Percentiles rank a stretch among this genome's conserved stretches.
Conservation (phyloP, 371 early-diverging fungal species). For the Circinella umbellata region DNA sequence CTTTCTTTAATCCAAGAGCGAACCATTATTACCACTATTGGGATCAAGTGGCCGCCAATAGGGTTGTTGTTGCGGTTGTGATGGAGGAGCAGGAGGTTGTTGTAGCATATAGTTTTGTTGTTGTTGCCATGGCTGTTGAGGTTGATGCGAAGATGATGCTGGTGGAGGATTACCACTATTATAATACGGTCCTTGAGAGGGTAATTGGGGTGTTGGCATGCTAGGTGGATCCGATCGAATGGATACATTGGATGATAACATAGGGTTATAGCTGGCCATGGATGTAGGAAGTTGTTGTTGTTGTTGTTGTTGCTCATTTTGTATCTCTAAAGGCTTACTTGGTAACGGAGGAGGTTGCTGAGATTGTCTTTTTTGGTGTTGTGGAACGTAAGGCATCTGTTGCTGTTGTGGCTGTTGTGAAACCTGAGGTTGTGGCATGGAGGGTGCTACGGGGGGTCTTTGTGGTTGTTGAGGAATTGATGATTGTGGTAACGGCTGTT, state of each 20-base stretch:
- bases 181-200: neutral
- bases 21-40: neutral
- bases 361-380: neutral
- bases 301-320: slow-evolving; percentile 7
- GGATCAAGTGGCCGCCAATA: neutral
- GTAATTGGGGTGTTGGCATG: neutral
- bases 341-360: slow-evolving; percentile 16
- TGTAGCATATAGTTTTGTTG: slow-evolving; percentile 17
- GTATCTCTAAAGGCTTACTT: slow-evolving; percentile 12
- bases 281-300: slow-evolving; percentile 1
- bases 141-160: slow-evolving; percentile 5
- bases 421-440: neutral
- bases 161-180: neutral
- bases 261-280: slow-evolving; percentile 10
- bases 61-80: slow-evolving; percentile 2
- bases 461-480: neutral
- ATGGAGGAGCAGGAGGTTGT: neutral
- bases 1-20: neutral
- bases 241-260: slow-evolving; percentile 10
- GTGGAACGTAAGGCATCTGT: neutral
- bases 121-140: slow-evolving; percentile 8
- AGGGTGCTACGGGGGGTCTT: neutral
- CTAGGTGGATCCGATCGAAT: neutral
- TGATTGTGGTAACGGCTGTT: neutral
- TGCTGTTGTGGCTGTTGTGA: neutral